Base-by-base conservation (phyloP, 176 grass and related monocot species). In the Oryza brachyantha region DNA sequence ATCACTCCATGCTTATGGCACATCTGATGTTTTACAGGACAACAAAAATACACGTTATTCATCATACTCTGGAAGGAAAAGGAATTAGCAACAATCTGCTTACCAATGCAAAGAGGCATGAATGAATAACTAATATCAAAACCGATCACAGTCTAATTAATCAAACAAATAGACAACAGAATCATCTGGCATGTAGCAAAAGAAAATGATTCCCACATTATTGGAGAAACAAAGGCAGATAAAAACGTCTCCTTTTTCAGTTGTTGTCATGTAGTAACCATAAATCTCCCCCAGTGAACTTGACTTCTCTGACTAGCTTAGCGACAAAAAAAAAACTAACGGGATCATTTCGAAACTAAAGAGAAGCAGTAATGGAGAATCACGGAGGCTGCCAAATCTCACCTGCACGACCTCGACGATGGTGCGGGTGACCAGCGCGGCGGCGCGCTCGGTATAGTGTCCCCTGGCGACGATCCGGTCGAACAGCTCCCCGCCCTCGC, bases 361-460 rank as follows among this genome's bases (percentile, higher is more conserved):
- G 6, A 19, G 76, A 28, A 5, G 29, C 73, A 71, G 22, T 34
- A 28, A 43, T 19, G 16, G 67, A 68, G 37, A 60, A 76, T 77
- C 13, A 14, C 50, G 12, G 5, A 35, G 17, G 9, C 19, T 7
- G 7, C 8, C 36, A 66, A 66, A 50, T 50, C 87, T 84, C 9
- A 96, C 93, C 93, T 97, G 90, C 60, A 97, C 93, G 65, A 97
- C 93, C 73, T 97, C 85, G 27, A 97, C 93, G 46, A 97, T 93
- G 70, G 88, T 97, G 31, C 83, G 81, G 8, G 88, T 93, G 57
- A 97, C 90, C 0, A 84, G 10, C 3, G 93, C 93, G 0, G 93
- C 93, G 0, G 90, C 93, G 13, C 88, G 72, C 39, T 97, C 93
- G 1, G 93, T 97, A 68, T 97, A 97, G 82, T 93, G 93, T 0